Evolutionary conservation across 345 rosid species (phyloP).

Genomic region (Arabidopsis suecica): DNA sequence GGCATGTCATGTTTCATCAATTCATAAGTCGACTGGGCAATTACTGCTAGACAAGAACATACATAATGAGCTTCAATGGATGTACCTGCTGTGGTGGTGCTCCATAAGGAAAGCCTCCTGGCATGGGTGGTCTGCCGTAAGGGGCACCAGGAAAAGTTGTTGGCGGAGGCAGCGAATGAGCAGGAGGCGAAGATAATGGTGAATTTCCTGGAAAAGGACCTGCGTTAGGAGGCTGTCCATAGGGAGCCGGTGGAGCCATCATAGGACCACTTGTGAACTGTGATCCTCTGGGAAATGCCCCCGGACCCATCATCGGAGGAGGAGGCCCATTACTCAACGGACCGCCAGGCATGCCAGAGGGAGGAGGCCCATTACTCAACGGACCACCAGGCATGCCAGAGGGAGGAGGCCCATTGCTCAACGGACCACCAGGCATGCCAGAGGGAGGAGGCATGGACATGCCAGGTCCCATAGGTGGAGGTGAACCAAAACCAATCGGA

Average conservation of each 20-base stretch:
- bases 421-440: neutral
- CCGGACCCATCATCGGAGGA: conserved; percentile 35
- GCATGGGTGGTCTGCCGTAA: conserved; percentile 37
- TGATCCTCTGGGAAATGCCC: conserved; percentile 36
- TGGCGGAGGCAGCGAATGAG: conserved; percentile 40
- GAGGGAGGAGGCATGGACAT: conserved; percentile 32
- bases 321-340: conserved; percentile 14
- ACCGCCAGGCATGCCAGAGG: conserved; percentile 13
- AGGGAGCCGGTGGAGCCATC: conserved; percentile 43
- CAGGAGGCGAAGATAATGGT: conserved; percentile 39
- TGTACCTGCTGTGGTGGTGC: conserved; percentile 43
- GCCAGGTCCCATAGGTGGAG: conserved; percentile 41
- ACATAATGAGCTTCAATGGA: neutral
- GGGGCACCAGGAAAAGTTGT: conserved; percentile 38
- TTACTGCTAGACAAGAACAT: conserved; percentile 2
- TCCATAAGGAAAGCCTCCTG: conserved; percentile 42
- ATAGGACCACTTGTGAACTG: conserved; percentile 29
- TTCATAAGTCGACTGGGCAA: neutral
- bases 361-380: neutral
- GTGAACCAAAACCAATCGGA: conserved; percentile 41
- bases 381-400: neutral
- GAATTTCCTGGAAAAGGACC: conserved; percentile 33
- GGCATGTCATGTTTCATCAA: conserved; percentile 25
- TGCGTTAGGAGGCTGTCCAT: conserved; percentile 41
- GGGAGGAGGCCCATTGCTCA: conserved; percentile 27